Percentiles rank a stretch among this genome's conserved stretches.
These are phyloP conservation scores for Auricularia sp. DNA, from an alignment of 768 basidiomycete species.

Conservation along the genomic window DNA sequence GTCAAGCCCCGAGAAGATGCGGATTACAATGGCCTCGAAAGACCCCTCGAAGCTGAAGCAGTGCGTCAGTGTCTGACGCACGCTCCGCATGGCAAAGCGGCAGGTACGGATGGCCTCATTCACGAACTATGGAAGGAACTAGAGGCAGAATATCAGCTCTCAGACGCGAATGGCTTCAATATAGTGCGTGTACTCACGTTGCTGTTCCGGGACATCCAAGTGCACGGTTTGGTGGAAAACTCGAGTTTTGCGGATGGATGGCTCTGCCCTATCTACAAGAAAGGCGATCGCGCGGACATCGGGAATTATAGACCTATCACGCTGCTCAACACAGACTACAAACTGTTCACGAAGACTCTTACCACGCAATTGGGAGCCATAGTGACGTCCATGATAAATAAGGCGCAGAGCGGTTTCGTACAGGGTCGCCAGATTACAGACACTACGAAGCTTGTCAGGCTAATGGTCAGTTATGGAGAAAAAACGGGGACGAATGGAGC, in stretches of 20 bases:
- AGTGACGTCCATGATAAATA: slow-evolving; percentile 18
- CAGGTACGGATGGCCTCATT: neutral
- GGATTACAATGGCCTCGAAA: neutral
- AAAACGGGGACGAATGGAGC: slow-evolving; percentile 8
- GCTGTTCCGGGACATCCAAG: slow-evolving; percentile 34
- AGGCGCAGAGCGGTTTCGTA: slow-evolving; percentile 31
- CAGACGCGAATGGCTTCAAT: neutral
- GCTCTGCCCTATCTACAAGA: slow-evolving; percentile 32
- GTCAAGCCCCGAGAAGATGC: neutral
- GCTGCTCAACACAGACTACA: slow-evolving; percentile 23
- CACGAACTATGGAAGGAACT: neutral
- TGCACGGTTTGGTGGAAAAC: slow-evolving; percentile 10
- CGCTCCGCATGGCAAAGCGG: neutral
- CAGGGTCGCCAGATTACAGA: slow-evolving; percentile 21
- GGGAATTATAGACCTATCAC: slow-evolving; percentile 15
- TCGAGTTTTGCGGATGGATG: slow-evolving; percentile 20
- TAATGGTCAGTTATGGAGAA: slow-evolving; percentile 10
- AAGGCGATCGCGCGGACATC: slow-evolving; percentile 6
- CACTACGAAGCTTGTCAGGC: no score
- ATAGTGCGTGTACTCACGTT: slow-evolving; percentile 25
- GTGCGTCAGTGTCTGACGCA: neutral
- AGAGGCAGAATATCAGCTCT: neutral
- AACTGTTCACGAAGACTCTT: slow-evolving; percentile 19
- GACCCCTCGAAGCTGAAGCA: neutral
- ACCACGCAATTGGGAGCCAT: slow-evolving; percentile 11